These are phyloP conservation scores for Aspergillus sparsus DNA, from an alignment of 495 filamentous ascomycete genomes.

Conservation along the genomic window DNA sequence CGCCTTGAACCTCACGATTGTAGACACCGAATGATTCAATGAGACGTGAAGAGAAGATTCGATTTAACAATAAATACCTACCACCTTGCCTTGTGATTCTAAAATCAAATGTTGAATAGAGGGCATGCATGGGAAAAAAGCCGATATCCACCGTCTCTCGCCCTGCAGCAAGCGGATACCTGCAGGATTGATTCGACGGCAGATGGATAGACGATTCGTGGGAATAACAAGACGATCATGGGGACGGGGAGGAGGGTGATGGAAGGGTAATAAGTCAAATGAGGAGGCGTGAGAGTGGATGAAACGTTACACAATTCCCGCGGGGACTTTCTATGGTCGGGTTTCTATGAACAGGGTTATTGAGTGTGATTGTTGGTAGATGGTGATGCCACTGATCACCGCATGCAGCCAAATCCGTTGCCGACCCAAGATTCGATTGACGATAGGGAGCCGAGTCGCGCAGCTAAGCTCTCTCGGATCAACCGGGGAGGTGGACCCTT, in stretches of 20 bases:
- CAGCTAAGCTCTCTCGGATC: neutral
- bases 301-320: neutral
- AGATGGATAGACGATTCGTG: neutral
- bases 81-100: neutral
- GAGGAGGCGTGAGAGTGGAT: neutral
- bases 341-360: no score
- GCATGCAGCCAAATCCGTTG: neutral
- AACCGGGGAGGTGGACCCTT: neutral
- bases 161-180: neutral
- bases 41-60: neutral
- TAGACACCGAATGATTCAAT: neutral
- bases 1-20: neutral
- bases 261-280: neutral
- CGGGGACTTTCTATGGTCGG: neutral
- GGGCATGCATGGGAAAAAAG: neutral
- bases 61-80: neutral
- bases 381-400: neutral
- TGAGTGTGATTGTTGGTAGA: neutral
- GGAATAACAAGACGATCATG: neutral
- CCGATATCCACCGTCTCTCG: neutral
- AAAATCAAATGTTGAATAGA: neutral
- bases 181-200: neutral
- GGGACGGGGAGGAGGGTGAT: neutral
- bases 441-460: neutral
- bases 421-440: neutral